Percentiles rank a stretch among this genome's conserved stretches.
Evolutionary conservation across 345 rosid genomes (phyloP).

Genomic region (Geranium rotundifolium): DNA sequence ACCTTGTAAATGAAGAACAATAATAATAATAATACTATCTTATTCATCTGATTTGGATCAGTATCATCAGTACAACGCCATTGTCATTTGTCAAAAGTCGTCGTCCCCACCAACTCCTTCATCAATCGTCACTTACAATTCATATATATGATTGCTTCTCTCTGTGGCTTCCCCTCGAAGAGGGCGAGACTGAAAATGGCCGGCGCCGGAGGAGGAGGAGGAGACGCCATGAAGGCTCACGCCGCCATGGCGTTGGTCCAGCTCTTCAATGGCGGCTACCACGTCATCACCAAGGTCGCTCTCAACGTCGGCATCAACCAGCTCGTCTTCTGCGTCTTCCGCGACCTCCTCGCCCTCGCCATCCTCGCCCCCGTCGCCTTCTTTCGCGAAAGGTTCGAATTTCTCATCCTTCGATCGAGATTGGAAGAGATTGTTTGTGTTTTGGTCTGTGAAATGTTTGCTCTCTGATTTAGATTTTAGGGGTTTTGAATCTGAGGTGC

Average conservation of each 20-base stretch:
- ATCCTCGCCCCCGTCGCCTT: slow-evolving; percentile 86
- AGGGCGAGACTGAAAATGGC: background rate
- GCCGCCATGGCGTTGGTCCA: slow-evolving; percentile 82
- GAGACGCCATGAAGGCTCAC: slow-evolving; percentile 57
- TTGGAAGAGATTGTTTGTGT: background rate
- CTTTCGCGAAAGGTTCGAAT: slow-evolving; percentile 63
- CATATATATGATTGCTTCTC: too few relatives aligned
- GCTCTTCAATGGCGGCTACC: slow-evolving; percentile 81
- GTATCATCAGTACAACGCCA: background rate
- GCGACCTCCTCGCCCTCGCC: slow-evolving; percentile 84
- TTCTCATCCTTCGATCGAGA: background rate
- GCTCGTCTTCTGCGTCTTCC: slow-evolving; percentile 88
- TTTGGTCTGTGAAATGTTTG: too few relatives aligned
- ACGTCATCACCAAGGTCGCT: slow-evolving; percentile 91
- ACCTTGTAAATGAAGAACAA: too few relatives aligned
- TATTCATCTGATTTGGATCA: too few relatives aligned
- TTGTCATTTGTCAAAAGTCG: background rate
- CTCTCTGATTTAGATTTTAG: background rate
- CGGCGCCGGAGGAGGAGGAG: slow-evolving; percentile 12
- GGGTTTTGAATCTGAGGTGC: background rate
- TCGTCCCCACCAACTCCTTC: too few relatives aligned
- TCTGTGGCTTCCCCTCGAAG: background rate
- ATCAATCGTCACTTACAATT: too few relatives aligned
- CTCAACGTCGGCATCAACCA: slow-evolving; percentile 91
- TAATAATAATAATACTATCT: too few relatives aligned